Evolutionary conservation across 2,329 filamentous ascomycete genomes (phyloP).

Genomic region (Fonsecaea multimorphosa): DNA sequence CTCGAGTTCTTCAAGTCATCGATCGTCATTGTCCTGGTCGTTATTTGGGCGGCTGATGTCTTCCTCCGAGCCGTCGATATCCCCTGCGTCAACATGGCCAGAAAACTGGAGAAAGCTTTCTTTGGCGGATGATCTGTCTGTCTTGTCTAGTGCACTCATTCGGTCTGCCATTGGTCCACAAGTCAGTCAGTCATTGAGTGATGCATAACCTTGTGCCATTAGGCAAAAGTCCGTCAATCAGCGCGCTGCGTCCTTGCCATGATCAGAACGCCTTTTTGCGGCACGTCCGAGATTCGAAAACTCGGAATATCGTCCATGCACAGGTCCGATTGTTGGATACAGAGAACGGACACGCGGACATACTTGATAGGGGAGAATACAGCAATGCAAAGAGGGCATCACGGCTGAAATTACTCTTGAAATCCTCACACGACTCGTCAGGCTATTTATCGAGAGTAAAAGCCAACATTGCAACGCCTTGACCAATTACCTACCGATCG

Average conservation of each 20-base stretch:
- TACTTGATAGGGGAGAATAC: no score
- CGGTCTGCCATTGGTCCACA: background rate
- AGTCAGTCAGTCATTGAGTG: no score
- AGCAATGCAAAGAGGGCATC: no score
- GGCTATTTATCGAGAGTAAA: background rate
- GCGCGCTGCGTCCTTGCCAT: background rate
- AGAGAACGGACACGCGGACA: background rate
- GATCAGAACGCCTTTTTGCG: background rate
- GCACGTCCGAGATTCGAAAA: background rate
- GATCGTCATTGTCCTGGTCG: constrained; percentile 47
- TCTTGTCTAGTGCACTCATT: no score
- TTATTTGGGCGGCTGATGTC: constrained; percentile 64
- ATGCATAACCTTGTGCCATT: no score
- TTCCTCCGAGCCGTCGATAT: constrained; percentile 65
- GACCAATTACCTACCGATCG: no score
- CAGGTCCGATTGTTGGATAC: background rate
- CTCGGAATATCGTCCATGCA: background rate
- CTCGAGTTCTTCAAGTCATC: constrained; percentile 50
- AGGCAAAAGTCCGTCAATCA: background rate
- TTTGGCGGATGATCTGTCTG: constrained; percentile 11
- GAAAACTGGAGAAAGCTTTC: constrained; percentile 53
- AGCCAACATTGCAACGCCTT: background rate
- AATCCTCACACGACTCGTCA: no score
- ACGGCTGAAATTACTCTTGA: no score
- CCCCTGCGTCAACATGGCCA: constrained; percentile 58